Evolutionary conservation across 1,284 basidiomycete genomes (phyloP), one percentile per base, ranked within the genome.

Genomic region (Ustilago curta): DNA sequence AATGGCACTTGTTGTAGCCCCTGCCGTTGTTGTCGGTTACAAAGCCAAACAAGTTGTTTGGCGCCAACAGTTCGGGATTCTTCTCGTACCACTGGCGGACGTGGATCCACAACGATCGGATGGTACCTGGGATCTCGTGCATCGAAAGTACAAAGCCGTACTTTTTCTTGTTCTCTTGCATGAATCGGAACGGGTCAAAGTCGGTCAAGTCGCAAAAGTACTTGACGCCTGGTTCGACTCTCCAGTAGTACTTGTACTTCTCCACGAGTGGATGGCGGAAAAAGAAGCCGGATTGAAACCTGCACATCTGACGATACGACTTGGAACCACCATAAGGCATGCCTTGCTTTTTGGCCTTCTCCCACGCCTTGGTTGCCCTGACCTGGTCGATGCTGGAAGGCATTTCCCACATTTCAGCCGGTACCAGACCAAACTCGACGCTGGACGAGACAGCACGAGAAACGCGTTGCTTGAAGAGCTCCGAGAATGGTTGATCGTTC

Each of bases 211-310:
- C 91, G 79, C 93, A 94, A 83, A 90, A 92, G 82, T 90, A 92
- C 81, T 90, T 89, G 69, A 93, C 90, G 52, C 89, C 88, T 3
- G 92, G 92, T 88, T 90, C 88, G 84, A 93, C 90, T 80, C 91
- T 90, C 95, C 95, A 97, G 86, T 97, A 97, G 86, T 95, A 97
- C 80, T 90, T 92, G 86, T 92, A 95, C 57, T 90, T 88, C 70
- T 90, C 89, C 43, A 95, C 70, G 12, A 84, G 70, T 3, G 72
- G 76, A 43, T 85, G 83, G 7, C 51, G 61, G 40, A 40, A 60
- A 82, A 90, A 84, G 86, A 94, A 93, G 37, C 94, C 94, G 59
- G 93, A 94, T 85, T 97, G 94, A 87, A 91, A 97, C 21, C 96
- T 90, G 84, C 95, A 97, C 87, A 84, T 85, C 79, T 88, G 87